phyloP scores from a whole-genome alignment of 2,329 filamentous ascomycete genomes.

The Fusarium austroafricanum region DNA sequence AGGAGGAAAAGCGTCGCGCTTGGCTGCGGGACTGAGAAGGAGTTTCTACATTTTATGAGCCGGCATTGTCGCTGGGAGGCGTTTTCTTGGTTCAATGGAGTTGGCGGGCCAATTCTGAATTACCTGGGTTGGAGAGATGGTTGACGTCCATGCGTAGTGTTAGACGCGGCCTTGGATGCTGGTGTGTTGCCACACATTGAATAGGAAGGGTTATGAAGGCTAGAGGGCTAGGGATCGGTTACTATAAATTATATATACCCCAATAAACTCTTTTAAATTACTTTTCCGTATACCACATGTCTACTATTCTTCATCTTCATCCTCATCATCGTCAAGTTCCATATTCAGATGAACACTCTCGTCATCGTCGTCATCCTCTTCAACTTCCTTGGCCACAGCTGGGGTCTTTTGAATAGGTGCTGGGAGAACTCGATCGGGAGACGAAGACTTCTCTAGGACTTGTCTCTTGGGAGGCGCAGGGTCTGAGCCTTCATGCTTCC shows the following conservation, averaged over 20 bases:
- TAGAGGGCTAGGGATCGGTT: slow-evolving; percentile 35
- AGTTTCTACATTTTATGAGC: slow-evolving; percentile 11
- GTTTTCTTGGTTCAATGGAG: slow-evolving; percentile 38
- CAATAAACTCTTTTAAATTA: slow-evolving; percentile 24
- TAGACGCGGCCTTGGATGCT: slow-evolving; percentile 32
- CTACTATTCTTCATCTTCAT: slow-evolving; percentile 50
- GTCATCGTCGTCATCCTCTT: slow-evolving; percentile 55
- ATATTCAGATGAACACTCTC: slow-evolving; percentile 70
- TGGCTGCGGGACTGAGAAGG: slow-evolving; percentile 84
- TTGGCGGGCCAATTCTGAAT: slow-evolving; percentile 28
- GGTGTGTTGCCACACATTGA: slow-evolving; percentile 30
- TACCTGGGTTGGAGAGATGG: slow-evolving; percentile 8
- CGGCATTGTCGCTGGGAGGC: slow-evolving; percentile 21
- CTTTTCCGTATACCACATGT: slow-evolving; percentile 5
- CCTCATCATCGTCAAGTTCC: slow-evolving; percentile 66
- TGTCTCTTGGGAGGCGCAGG: slow-evolving; percentile 54
- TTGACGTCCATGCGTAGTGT: slow-evolving; percentile 1
- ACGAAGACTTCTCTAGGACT: slow-evolving; percentile 51
- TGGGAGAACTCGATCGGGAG: slow-evolving; percentile 32
- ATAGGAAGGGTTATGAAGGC: slow-evolving; percentile 25
- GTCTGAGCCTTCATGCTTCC: slow-evolving; percentile 55
- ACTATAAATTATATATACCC: slow-evolving; percentile 37
- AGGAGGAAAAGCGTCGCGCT: slow-evolving; percentile 92
- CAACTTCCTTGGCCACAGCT: slow-evolving; percentile 41
- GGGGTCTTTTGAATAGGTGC: slow-evolving; percentile 29